These are phyloP conservation scores for Naganishia kalamii DNA, from an alignment of 768 basidiomycete genomes.

Conservation along the genomic window DNA sequence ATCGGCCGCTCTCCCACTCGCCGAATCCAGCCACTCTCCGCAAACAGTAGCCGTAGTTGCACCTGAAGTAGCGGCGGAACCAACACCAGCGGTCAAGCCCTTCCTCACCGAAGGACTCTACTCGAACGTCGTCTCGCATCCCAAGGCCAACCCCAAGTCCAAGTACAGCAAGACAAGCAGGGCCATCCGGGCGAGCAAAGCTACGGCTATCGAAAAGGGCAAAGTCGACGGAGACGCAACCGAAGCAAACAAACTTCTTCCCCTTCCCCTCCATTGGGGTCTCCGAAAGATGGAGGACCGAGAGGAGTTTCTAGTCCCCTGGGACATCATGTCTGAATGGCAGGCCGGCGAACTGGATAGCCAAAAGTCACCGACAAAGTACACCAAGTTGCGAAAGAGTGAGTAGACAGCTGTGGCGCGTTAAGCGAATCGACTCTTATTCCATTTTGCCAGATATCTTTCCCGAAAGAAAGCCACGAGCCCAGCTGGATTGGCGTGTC, in stretches of 20 bases:
- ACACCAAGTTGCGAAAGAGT: constrained; percentile 3
- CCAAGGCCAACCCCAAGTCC: constrained; percentile 1
- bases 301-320: constrained; percentile 39
- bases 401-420: background rate
- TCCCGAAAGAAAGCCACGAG: constrained; percentile 28
- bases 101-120: constrained; percentile 7
- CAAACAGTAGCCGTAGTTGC: background rate
- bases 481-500: constrained; percentile 25
- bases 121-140: constrained; percentile 10
- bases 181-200: constrained; percentile 12
- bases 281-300: constrained; percentile 28
- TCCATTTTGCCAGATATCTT: constrained; percentile 28
- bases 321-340: constrained; percentile 18
- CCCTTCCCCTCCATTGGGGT: constrained; percentile 18
- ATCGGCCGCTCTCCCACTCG: background rate
- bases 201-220: background rate
- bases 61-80: background rate
- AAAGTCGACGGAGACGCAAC: background rate
- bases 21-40: background rate
- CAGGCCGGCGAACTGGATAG: constrained; percentile 1
- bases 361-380: constrained; percentile 9
- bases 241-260: background rate
- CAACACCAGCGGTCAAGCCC: background rate
- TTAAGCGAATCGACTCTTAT: background rate
- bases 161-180: constrained; percentile 1